Percentiles rank a stretch among this genome's conserved stretches.
These are phyloP conservation scores for Neopestalotiopsis rosae DNA, from an alignment of 2,329 filamentous ascomycete genomes.

Conservation along the genomic window DNA sequence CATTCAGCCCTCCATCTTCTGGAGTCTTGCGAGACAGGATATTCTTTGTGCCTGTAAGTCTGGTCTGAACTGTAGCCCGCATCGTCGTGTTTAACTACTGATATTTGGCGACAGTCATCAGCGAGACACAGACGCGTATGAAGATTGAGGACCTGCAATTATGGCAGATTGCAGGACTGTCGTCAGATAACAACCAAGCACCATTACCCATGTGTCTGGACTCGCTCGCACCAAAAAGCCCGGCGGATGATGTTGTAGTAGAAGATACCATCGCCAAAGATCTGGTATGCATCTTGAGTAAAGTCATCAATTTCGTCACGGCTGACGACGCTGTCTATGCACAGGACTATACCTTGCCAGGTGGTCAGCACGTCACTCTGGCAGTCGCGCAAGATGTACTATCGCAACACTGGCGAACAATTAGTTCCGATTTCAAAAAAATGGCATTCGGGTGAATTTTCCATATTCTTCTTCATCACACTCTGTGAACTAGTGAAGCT, in stretches of 20 bases:
- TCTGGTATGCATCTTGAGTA: constrained; percentile 69
- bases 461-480: too few species aligned
- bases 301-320: constrained; percentile 69
- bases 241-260: constrained; percentile 49
- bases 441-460: too few species aligned
- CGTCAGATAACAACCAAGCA: background rate
- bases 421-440: background rate
- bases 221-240: too few species aligned
- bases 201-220: background rate
- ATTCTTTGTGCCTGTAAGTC: constrained; percentile 65
- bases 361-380: constrained; percentile 42
- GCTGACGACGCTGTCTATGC: constrained; percentile 55
- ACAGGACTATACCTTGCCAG: constrained; percentile 35
- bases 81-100: background rate
- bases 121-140: background rate
- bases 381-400: constrained; percentile 35
- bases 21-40: constrained; percentile 71
- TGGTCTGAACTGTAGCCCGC: constrained; percentile 40
- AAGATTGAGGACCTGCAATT: background rate
- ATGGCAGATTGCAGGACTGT: background rate
- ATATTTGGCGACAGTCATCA: background rate
- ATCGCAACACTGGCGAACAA: background rate
- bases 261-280: constrained; percentile 70
- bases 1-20: constrained; percentile 55
- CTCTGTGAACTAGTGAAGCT: too few species aligned